Evolutionary conservation across 2,329 filamentous ascomycete genomes (phyloP).

Genomic region (Septoria petroselini): DNA sequence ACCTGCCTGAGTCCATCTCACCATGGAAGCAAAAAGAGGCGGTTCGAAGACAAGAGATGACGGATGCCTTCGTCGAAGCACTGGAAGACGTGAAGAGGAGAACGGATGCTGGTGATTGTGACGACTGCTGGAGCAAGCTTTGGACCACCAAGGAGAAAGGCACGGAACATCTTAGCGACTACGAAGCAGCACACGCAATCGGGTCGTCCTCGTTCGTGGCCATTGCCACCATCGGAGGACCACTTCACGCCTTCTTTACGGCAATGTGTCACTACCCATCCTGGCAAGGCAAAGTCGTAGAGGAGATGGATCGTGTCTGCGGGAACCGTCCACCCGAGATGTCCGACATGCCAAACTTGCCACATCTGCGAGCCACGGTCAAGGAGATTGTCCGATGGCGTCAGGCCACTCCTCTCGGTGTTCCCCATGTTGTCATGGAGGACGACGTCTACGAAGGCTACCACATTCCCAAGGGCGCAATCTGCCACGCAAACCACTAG

Average conservation of each 20-base stretch:
- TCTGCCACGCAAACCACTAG: conserved; percentile 39
- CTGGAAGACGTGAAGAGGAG: conserved; percentile 34
- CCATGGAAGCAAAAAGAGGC: conserved; percentile 35
- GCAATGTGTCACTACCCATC: conserved; percentile 38
- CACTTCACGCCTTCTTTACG: conserved; percentile 37
- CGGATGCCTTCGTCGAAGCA: conserved; percentile 37
- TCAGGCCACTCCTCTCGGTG: conserved; percentile 42
- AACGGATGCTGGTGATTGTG: conserved; percentile 27
- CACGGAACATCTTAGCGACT: conserved; percentile 33
- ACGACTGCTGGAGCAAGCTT: conserved; percentile 35
- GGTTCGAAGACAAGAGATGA: conserved; percentile 33
- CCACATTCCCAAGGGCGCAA: conserved; percentile 40
- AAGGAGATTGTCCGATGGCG: conserved; percentile 39
- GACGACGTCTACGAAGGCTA: conserved; percentile 41
- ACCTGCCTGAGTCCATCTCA: conserved; percentile 34
- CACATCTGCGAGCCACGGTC: conserved; percentile 35
- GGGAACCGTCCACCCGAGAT: conserved; percentile 33
- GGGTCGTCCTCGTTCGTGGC: conserved; percentile 38
- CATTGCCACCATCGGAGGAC: conserved; percentile 37
- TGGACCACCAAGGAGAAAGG: conserved; percentile 37
- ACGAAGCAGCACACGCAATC: conserved; percentile 38
- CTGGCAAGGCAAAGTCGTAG: conserved; percentile 34
- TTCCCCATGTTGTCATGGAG: conserved; percentile 38
- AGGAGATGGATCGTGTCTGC: conserved; percentile 37
- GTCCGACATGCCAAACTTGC: conserved; percentile 36